Evolutionary conservation across 2,329 filamentous ascomycete genomes (phyloP).

Genomic region (Aciculosporium take): DNA sequence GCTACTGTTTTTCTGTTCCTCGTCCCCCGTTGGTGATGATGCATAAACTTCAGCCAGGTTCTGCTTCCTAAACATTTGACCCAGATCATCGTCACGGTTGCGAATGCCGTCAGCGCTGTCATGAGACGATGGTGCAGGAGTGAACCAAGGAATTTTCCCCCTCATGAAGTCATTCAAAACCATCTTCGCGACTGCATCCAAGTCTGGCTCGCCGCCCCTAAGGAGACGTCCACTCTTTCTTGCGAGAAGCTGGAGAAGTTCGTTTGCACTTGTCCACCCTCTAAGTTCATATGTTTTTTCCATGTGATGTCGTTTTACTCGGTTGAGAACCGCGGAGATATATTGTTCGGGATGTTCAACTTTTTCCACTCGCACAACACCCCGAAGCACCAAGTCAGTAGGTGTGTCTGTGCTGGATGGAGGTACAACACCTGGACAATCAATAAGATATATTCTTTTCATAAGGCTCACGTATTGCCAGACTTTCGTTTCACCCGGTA

Average conservation of each 20-base stretch:
- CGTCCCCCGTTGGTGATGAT: slow-evolving; percentile 13
- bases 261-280: slow-evolving; percentile 59
- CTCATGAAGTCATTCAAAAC: slow-evolving; percentile 91
- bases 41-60: slow-evolving; percentile 41
- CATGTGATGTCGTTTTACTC: slow-evolving; percentile 75
- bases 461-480: slow-evolving; percentile 97
- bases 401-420: slow-evolving; percentile 73
- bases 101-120: slow-evolving; percentile 38
- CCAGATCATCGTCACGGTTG: slow-evolving; percentile 62
- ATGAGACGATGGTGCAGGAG: slow-evolving; percentile 53
- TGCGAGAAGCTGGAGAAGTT: slow-evolving; percentile 77
- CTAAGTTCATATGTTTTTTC: slow-evolving; percentile 86
- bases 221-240: slow-evolving; percentile 76
- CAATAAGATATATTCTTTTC: slow-evolving; percentile 82
- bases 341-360: slow-evolving; percentile 96
- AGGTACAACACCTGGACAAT: slow-evolving; percentile 92
- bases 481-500: slow-evolving; percentile 92
- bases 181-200: slow-evolving; percentile 93
- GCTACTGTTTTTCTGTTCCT: background rate
- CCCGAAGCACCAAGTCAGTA: slow-evolving; percentile 76
- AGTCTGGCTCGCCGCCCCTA: slow-evolving; percentile 84
- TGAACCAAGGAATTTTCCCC: slow-evolving; percentile 95
- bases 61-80: slow-evolving; percentile 78
- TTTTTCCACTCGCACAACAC: slow-evolving; percentile 88
- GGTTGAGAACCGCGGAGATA: slow-evolving; percentile 65